Conservation (phyloP, 495 filamentous ascomycete species). For the Podospora tetraspora region DNA sequence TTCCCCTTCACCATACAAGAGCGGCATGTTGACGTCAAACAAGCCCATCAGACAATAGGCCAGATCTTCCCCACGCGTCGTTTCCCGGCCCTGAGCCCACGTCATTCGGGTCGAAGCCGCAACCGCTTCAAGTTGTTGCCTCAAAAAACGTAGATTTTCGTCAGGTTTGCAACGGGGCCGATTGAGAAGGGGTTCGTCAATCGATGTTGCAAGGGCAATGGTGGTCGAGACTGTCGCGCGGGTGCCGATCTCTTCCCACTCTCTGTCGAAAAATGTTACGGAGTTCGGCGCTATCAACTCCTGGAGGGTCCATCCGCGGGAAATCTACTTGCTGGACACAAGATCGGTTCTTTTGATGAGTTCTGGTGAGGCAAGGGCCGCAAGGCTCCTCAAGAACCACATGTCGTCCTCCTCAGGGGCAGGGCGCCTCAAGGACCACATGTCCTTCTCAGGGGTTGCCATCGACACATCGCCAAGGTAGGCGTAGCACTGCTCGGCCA, state of each 20-base stretch:
- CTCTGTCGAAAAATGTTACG: neutral
- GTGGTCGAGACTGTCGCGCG: neutral
- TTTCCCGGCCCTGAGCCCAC: conserved; percentile 8
- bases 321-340: neutral
- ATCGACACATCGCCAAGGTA: neutral
- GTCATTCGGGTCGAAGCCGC: neutral
- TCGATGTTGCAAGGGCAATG: neutral
- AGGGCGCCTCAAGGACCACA: too few relatives aligned
- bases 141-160: neutral
- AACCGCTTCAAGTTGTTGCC: neutral
- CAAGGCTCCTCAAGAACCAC: too few relatives aligned
- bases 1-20: conserved; percentile 16
- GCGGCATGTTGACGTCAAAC: conserved; percentile 17
- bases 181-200: neutral
- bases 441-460: too few relatives aligned
- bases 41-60: conserved; percentile 20
- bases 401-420: too few relatives aligned
- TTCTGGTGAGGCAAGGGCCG: too few relatives aligned
- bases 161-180: too few relatives aligned
- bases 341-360: neutral
- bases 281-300: neutral
- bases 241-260: neutral
- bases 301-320: neutral
- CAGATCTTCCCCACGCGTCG: conserved; percentile 14
- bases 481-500: neutral